Percentiles rank a stretch among this genome's conserved stretches.
Evolutionary conservation across 257 asterid species (phyloP).

Genomic region (Primulina tabacum): DNA sequence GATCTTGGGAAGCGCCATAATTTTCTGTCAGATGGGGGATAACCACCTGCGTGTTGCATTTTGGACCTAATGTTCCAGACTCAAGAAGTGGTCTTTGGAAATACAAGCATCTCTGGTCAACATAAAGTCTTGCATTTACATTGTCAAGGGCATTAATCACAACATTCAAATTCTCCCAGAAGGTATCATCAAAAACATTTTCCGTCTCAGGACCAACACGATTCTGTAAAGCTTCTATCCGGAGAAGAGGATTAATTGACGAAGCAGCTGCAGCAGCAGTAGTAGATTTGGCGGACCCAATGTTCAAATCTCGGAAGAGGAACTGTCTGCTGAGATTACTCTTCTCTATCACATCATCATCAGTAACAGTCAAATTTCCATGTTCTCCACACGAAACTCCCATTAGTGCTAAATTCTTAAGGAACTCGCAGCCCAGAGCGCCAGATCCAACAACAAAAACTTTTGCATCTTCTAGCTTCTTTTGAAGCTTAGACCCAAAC

Average conservation of each 20-base stretch:
- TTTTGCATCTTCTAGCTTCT: conserved; percentile 76
- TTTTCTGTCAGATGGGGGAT: conserved; percentile 93
- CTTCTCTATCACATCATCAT: conserved; percentile 93
- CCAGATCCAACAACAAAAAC: conserved; percentile 90
- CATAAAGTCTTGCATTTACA: conserved; percentile 90
- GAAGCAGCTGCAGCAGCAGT: conserved; percentile 87
- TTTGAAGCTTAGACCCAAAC: conserved; percentile 79
- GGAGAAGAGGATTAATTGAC: conserved; percentile 58
- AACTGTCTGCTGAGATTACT: conserved; percentile 95
- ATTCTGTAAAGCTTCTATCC: conserved; percentile 82
- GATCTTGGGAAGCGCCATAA: conserved; percentile 93
- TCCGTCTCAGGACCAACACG: conserved; percentile 90
- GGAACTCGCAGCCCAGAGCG: conserved; percentile 92
- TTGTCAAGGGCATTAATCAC: conserved; percentile 93
- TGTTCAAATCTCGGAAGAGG: conserved; percentile 92
- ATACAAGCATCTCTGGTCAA: conserved; percentile 89
- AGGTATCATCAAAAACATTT: conserved; percentile 77
- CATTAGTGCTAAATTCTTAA: conserved; percentile 88
- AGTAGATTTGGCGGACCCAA: conserved; percentile 91
- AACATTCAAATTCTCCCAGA: conserved; percentile 77
- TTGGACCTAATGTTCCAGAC: conserved; percentile 97
- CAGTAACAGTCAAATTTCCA: conserved; percentile 79
- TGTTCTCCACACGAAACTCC: conserved; percentile 76
- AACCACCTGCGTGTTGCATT: conserved; percentile 91
- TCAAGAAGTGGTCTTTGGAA: conserved; percentile 92